Evolutionary conservation across 2,329 filamentous ascomycete species (phyloP), one percentile per base, ranked within the genome.

Genomic region (Exophiala aquamarina): DNA sequence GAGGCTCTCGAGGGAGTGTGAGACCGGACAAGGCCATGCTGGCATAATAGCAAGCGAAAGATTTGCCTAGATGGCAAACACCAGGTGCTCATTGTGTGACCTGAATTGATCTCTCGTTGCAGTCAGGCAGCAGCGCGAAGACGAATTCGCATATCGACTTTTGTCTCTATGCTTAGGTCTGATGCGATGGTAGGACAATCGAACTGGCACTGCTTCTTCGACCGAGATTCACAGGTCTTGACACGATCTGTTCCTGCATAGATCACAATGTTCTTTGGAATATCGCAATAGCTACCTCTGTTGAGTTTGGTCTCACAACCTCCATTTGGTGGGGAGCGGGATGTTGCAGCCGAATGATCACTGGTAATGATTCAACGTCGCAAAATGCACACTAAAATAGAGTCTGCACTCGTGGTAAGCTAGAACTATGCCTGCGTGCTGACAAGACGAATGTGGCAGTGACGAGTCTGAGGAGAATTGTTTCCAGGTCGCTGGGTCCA

Each of bases 21-120:
- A 6, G 6, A 26, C 6, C 11, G 23, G 23, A 26, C 23, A 26
- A 11, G 23, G 11, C 11, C 23, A 6, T 26, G 23, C 23, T 26
- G 23, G 23, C 23, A 26, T 6, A 26, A 26, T 6, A 44, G 26
- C 51, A 50, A 36, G 44, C 52, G 49, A 42, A 21, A 50, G 23
- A 40, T 20, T 40, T 47, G 26, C 42, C 37, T 47, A 33, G 39
- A 39, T 19, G 32, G 52, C 52, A 55, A 55, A 55, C 52, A 52
- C 49, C 43, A 43, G 36, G 35, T 42, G 43, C 6, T 11, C 41
- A 40, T 23, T 47, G 52, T 55, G 32, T 31, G 19, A 55, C 52
- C 40, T 32, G 14, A 35, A 18, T 37, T 36, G 35, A n/a, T 17
- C 29, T 20, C 31, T 41, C 37, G 35, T 33, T 28, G 35, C 23